phyloP scores from a whole-genome alignment of 2,329 filamentous ascomycete species.

The Aspergillus pseudoviridinutans region DNA sequence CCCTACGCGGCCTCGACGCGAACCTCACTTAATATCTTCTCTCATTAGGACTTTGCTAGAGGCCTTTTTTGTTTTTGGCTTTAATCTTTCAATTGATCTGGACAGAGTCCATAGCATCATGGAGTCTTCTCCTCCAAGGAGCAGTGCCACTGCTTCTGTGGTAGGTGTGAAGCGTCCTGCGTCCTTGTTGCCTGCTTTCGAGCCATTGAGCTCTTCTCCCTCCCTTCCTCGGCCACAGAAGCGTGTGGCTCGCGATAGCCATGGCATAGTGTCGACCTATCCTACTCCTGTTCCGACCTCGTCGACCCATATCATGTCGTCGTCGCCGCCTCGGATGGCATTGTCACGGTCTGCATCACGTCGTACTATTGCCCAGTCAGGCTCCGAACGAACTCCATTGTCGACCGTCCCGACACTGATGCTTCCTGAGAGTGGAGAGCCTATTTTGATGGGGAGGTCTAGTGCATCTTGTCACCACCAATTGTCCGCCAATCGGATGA shows the following conservation, averaged over 20 bases:
- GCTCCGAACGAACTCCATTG: constrained; percentile 76
- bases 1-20: constrained; percentile 18
- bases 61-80: constrained; percentile 1
- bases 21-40: constrained; percentile 19
- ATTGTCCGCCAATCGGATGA: constrained; percentile 83
- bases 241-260: constrained; percentile 43
- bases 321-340: constrained; percentile 65
- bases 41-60: constrained; percentile 1
- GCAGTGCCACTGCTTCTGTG: constrained; percentile 28
- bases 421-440: constrained; percentile 75
- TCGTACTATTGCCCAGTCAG: constrained; percentile 54
- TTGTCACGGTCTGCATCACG: constrained; percentile 52
- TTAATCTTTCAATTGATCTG: constrained; percentile 8
- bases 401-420: constrained; percentile 77
- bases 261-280: constrained; percentile 58
- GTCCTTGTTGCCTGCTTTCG: constrained; percentile 47
- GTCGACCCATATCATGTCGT: constrained; percentile 84
- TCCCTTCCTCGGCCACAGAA: constrained; percentile 46
- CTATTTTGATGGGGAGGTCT: constrained; percentile 82
- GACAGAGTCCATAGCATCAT: constrained; percentile 21
- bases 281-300: constrained; percentile 93
- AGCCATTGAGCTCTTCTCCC: constrained; percentile 47
- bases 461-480: constrained; percentile 96
- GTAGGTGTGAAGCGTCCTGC: constrained; percentile 46
- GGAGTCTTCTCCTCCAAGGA: constrained; percentile 40